These are phyloP conservation scores for Hymenochaete sp. DNA, from an alignment of 1,284 basidiomycete species.

Conservation along the genomic window DNA sequence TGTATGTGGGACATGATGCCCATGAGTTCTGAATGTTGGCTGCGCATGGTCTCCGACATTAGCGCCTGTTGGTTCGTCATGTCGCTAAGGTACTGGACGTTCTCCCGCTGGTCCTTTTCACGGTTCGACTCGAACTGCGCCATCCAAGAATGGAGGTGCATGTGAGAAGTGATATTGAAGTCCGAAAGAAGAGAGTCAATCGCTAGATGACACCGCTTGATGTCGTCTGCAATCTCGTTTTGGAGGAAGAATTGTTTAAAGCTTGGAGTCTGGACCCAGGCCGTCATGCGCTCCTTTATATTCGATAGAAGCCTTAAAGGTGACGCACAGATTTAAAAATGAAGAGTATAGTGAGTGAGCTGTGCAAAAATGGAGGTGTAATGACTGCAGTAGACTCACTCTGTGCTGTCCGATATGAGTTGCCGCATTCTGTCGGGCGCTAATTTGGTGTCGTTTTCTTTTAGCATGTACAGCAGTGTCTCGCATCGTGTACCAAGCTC, in stretches of 20 bases:
- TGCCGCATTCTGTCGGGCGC: conserved; percentile 23
- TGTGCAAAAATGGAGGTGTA: background rate
- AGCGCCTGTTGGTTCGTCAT: conserved; percentile 34
- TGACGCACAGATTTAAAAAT: background rate
- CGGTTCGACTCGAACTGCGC: conserved; percentile 30
- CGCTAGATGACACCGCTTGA: conserved; percentile 33
- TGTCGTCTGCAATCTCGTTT: conserved; percentile 33
- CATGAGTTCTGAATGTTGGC: conserved; percentile 33
- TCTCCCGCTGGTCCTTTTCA: conserved; percentile 34
- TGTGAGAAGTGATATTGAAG: conserved; percentile 38
- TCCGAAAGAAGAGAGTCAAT: conserved; percentile 35
- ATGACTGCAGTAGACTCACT: conserved; percentile 21
- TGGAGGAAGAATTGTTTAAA: conserved; percentile 38
- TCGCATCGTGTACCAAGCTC: conserved; percentile 39
- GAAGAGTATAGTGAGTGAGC: background rate
- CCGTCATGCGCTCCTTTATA: conserved; percentile 32
- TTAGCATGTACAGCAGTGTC: conserved; percentile 28
- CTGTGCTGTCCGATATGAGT: conserved; percentile 23
- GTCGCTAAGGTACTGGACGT: conserved; percentile 35
- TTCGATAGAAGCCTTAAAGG: conserved; percentile 31
- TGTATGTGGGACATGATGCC: conserved; percentile 38
- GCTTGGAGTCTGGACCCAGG: conserved; percentile 32
- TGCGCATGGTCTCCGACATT: conserved; percentile 24
- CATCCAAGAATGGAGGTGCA: conserved; percentile 43
- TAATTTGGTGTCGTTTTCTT: conserved; percentile 23